phyloP scores from a whole-genome alignment of 1,139 yeast species.

The Saccharomycopsis crataegensis region DNA sequence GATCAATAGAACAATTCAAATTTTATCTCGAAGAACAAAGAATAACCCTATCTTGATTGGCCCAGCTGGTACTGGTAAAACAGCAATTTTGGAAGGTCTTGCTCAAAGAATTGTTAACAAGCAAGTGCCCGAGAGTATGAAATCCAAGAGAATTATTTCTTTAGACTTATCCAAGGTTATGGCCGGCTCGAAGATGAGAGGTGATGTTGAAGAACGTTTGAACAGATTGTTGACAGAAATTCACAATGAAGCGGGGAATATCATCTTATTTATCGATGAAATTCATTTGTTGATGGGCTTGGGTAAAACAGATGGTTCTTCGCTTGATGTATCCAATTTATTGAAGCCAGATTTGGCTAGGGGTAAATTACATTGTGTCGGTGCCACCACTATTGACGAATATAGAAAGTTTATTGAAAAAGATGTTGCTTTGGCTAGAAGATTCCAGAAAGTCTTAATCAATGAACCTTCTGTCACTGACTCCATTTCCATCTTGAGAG shows the following conservation, averaged over 20 bases:
- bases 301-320: slow-evolving; percentile 87
- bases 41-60: slow-evolving; percentile 93
- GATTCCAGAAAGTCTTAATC: slow-evolving; percentile 84
- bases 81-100: slow-evolving; percentile 92
- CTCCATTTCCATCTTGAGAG: slow-evolving; percentile 85
- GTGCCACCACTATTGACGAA: slow-evolving; percentile 91
- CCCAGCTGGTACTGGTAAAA: slow-evolving; percentile 96
- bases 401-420: slow-evolving; percentile 82
- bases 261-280: slow-evolving; percentile 87
- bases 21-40: slow-evolving; percentile 83
- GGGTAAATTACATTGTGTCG: slow-evolving; percentile 83
- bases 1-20: slow-evolving; percentile 85
- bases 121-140: slow-evolving; percentile 92
- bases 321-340: slow-evolving; percentile 91
- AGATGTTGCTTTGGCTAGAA: slow-evolving; percentile 85
- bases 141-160: slow-evolving; percentile 73
- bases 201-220: slow-evolving; percentile 90
- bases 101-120: slow-evolving; percentile 89
- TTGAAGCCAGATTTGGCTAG: slow-evolving; percentile 92
- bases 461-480: slow-evolving; percentile 92
- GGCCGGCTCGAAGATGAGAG: slow-evolving; percentile 91
- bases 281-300: slow-evolving; percentile 85
- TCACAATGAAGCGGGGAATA: slow-evolving; percentile 53
- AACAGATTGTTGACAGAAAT: slow-evolving; percentile 81
- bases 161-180: slow-evolving; percentile 84